Evolutionary conservation across 805 yeast genomes (phyloP).

Genomic region (Candida wancherniae): DNA sequence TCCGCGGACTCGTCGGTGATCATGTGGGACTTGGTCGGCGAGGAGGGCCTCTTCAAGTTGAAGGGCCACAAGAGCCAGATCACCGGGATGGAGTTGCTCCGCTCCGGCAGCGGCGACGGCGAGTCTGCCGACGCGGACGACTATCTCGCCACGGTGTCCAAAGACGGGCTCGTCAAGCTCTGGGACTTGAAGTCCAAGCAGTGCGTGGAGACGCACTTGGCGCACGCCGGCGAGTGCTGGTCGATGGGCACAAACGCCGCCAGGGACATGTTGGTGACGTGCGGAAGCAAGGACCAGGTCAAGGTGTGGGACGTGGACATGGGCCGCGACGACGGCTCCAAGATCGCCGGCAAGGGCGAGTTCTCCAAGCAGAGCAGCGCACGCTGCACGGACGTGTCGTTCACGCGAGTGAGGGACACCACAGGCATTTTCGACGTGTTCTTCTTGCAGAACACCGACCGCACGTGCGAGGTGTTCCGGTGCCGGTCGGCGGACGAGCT

Average conservation of each 20-base stretch:
- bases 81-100: conserved; percentile 62
- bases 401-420: conserved; percentile 29
- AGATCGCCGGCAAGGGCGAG: conserved; percentile 53
- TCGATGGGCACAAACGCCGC: conserved; percentile 50
- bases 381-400: conserved; percentile 58
- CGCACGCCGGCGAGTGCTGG: conserved; percentile 95
- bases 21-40: conserved; percentile 93
- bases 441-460: conserved; percentile 73
- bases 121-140: conserved; percentile 56
- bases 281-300: conserved; percentile 76
- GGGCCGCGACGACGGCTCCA: conserved; percentile 42
- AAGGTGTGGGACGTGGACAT: conserved; percentile 79
- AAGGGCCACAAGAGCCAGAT: conserved; percentile 87
- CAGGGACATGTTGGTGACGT: conserved; percentile 52
- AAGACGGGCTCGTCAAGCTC: conserved; percentile 85
- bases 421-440: conserved; percentile 45
- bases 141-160: conserved; percentile 71
- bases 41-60: conserved; percentile 79
- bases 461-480: conserved; percentile 75
- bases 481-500: conserved; percentile 73
- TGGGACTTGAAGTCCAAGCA: conserved; percentile 92
- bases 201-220: conserved; percentile 91
- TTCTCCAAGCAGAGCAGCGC: conserved; percentile 74
- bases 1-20: conserved; percentile 79
- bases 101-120: conserved; percentile 18